Percentiles rank a stretch among this genome's conserved stretches.
phyloP scores from a whole-genome alignment of 371 early-diverging fungal genomes.

The Choanephora cucurbitarum region DNA sequence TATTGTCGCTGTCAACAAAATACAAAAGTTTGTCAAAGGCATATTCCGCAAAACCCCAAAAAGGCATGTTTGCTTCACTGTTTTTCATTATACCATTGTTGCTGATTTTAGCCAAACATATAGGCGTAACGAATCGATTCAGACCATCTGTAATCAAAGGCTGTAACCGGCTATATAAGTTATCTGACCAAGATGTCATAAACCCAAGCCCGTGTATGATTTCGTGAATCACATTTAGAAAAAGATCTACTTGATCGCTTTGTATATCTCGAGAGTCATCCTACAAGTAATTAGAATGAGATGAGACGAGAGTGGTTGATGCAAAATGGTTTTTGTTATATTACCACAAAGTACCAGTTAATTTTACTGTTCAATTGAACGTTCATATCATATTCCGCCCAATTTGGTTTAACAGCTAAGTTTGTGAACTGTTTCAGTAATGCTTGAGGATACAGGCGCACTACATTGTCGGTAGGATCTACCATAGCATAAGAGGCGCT shows the following conservation, averaged over 20 bases:
- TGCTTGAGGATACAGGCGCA: slow-evolving; percentile 67
- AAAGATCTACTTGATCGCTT: slow-evolving; percentile 39
- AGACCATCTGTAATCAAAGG: slow-evolving; percentile 19
- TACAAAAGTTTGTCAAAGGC: slow-evolving; percentile 40
- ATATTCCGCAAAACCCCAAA: slow-evolving; percentile 53
- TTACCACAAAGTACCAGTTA: slow-evolving; percentile 52
- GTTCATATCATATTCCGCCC: slow-evolving; percentile 53
- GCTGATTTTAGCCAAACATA: slow-evolving; percentile 26
- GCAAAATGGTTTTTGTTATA: too few relatives aligned
- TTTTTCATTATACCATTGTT: slow-evolving; percentile 12
- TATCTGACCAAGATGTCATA: slow-evolving; percentile 55
- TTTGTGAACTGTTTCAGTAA: slow-evolving; percentile 58
- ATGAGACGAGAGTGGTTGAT: too few relatives aligned
- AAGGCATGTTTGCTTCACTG: slow-evolving; percentile 25
- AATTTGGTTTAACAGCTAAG: slow-evolving; percentile 30
- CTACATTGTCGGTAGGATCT: slow-evolving; percentile 41
- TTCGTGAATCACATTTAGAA: slow-evolving; percentile 62
- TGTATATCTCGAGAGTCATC: slow-evolving; percentile 4
- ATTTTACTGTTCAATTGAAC: slow-evolving; percentile 65
- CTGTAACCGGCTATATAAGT: slow-evolving; percentile 24
- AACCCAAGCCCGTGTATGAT: slow-evolving; percentile 71
- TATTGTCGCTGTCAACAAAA: slow-evolving; percentile 1
- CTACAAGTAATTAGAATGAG: slow-evolving; percentile 17
- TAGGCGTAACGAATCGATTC: slow-evolving; percentile 30
- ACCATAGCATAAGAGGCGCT: slow-evolving; percentile 47